These are phyloP conservation scores for Chlorokybus atmophyticus DNA, from an alignment of 139 green algal species.

Conservation along the genomic window DNA sequence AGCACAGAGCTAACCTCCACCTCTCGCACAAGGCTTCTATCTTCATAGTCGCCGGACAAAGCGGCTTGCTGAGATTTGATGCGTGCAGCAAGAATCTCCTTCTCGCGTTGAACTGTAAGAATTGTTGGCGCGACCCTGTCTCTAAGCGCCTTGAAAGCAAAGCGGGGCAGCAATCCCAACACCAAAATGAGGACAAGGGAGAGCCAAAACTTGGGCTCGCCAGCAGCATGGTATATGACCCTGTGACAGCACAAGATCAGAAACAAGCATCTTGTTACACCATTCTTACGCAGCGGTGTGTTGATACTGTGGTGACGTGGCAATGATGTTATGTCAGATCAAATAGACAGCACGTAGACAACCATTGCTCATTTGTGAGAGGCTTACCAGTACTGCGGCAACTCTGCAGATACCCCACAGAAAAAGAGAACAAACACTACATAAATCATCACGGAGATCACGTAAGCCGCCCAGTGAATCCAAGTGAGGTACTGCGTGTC, in stretches of 20 bases:
- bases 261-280: slow-evolving; percentile 3
- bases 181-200: slow-evolving; percentile 18
- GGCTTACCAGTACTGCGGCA: neutral
- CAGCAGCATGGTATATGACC: slow-evolving; percentile 5
- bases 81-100: too few relatives aligned
- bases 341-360: neutral
- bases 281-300: neutral
- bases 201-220: slow-evolving; percentile 13
- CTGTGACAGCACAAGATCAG: slow-evolving; percentile 5
- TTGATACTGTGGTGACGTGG: neutral
- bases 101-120: too few relatives aligned
- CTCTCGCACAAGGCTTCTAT: too few relatives aligned
- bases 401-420: neutral
- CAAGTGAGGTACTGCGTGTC: slow-evolving; percentile 29
- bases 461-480: slow-evolving; percentile 23
- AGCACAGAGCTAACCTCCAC: too few relatives aligned
- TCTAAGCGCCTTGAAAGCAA: slow-evolving; percentile 22
- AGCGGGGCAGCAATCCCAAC: slow-evolving; percentile 17
- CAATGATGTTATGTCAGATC: neutral
- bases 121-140: too few relatives aligned
- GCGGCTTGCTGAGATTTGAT: too few relatives aligned
- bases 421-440: slow-evolving; percentile 19
- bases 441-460: slow-evolving; percentile 25
- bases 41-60: too few relatives aligned
- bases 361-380: neutral